phyloP scores from a whole-genome alignment of 176 grass and related monocot species.

The Cymbopogon citratus region DNA sequence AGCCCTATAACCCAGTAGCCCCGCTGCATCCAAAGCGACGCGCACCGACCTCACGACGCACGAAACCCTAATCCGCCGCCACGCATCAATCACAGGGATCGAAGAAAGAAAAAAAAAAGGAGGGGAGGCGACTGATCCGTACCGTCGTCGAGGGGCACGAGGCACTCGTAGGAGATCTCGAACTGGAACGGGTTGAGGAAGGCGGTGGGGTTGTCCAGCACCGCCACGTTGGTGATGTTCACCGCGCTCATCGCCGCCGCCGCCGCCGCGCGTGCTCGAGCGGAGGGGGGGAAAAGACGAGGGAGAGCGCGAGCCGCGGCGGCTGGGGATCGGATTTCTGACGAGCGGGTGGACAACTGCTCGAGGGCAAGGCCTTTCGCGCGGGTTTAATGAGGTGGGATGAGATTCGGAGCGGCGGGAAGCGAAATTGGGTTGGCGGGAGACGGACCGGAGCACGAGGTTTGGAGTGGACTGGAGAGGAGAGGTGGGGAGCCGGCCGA shows the following conservation, averaged over 20 bases:
- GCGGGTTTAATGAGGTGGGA: constrained; percentile 16
- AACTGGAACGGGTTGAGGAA: constrained; percentile 99
- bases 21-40: no score
- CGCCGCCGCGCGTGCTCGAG: not conserved
- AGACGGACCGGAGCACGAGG: constrained; percentile 4
- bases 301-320: not conserved
- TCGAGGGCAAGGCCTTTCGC: not conserved
- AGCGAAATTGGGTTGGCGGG: constrained; percentile 33
- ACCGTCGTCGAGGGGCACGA: constrained; percentile 94
- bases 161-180: constrained; percentile 99
- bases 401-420: constrained; percentile 14
- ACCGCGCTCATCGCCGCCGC: constrained; percentile 85
- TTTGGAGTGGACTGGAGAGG: constrained; percentile 8
- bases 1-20: no score
- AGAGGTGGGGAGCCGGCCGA: no score
- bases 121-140: not conserved
- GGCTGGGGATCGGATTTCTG: not conserved
- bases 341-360: not conserved
- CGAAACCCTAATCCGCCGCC: no score
- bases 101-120: no score
- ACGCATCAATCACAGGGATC: no score
- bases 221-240: constrained; percentile 97
- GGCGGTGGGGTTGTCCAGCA: constrained; percentile 91
- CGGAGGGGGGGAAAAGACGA: not conserved
- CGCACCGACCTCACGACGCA: no score